Evolutionary conservation across 2,329 filamentous ascomycete species (phyloP), one percentile per base, ranked within the genome.

Genomic region (Calonectria leucothoes): DNA sequence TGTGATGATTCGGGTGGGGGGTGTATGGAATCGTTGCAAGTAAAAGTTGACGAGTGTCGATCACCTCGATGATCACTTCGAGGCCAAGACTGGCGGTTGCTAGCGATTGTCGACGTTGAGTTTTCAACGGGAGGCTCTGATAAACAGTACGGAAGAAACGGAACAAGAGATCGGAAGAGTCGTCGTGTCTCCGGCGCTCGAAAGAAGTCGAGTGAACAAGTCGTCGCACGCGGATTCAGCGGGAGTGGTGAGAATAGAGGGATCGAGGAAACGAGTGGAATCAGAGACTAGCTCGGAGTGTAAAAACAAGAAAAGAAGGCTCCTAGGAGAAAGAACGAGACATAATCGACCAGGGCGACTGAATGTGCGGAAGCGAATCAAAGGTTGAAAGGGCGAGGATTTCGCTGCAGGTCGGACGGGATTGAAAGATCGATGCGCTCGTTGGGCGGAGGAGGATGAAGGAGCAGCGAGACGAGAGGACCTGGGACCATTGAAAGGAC

Each of bases 241-340:
- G 73, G 55, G 74, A 71, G 67, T 74, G 33, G 66, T 63, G 35
- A 57, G 49, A 73, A 78, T 71, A 77, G 52, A 63, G 73, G 74
- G 76, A 73, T 76, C 71, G 76, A 77, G 39, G 76, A 83, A 87
- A 87, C 84, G 86, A 87, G 84, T 85, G 86, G 79, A 85, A 82
- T 80, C 77, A 81, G 86, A 87, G 86, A 85, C 87, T 87, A 87
- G 87, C 86, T 88, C 87, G 81, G 76, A 79, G 77, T 76, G 76
- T 49, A 42, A 65, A 52, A 20, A 59, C 31, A 77, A 77, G 64
- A 73, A 79, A 37, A 74, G 72, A 80, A 77, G 80, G 79, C 78
- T 77, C 66, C 78, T 80, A 81, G 75, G 80, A 78, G 77, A 76
- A 82, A 81, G 78, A 74, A 77, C 79, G 75, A 79, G 80, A 84